Conservation (phyloP, 2,329 filamentous ascomycete genomes). For the Aurifilum marmelostoma region DNA sequence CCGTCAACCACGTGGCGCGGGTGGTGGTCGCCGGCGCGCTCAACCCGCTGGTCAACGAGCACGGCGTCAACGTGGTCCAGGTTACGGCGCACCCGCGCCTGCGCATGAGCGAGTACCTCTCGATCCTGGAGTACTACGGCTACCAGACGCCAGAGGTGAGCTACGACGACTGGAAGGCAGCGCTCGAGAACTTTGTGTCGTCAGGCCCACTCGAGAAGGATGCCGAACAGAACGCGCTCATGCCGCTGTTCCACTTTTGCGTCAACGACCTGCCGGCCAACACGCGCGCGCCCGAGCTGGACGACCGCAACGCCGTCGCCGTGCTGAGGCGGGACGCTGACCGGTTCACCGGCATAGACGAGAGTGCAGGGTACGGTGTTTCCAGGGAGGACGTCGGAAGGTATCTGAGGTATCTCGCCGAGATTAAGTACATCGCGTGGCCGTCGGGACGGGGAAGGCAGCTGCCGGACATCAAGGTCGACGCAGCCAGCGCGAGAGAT, state of each 20-base stretch:
- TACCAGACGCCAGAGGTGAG: constrained; percentile 69
- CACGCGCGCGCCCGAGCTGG: constrained; percentile 73
- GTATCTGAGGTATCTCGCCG: constrained; percentile 66
- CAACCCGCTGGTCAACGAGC: constrained; percentile 53
- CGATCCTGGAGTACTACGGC: constrained; percentile 70
- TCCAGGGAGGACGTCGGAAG: constrained; percentile 63
- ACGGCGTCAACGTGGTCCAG: constrained; percentile 66
- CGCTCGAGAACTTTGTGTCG: constrained; percentile 70
- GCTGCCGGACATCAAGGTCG: constrained; percentile 38
- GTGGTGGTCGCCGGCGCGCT: constrained; percentile 77
- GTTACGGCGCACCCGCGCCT: constrained; percentile 80
- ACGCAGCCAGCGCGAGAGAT: constrained; percentile 32
- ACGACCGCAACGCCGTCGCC: constrained; percentile 69
- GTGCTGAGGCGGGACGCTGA: constrained; percentile 66
- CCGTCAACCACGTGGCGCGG: constrained; percentile 81
- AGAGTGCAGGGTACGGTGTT: constrained; percentile 55
- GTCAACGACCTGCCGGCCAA: constrained; percentile 70
- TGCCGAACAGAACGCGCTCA: constrained; percentile 70
- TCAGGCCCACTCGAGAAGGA: constrained; percentile 56
- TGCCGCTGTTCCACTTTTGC: constrained; percentile 76
- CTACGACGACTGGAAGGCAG: constrained; percentile 70
- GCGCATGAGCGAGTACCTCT: constrained; percentile 77
- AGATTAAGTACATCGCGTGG: constrained; percentile 62
- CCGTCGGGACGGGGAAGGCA: constrained; percentile 43
- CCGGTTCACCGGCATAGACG: constrained; percentile 54